phyloP scores from a whole-genome alignment of 78 protist species.

The Pelomyxa schiedti region DNA sequence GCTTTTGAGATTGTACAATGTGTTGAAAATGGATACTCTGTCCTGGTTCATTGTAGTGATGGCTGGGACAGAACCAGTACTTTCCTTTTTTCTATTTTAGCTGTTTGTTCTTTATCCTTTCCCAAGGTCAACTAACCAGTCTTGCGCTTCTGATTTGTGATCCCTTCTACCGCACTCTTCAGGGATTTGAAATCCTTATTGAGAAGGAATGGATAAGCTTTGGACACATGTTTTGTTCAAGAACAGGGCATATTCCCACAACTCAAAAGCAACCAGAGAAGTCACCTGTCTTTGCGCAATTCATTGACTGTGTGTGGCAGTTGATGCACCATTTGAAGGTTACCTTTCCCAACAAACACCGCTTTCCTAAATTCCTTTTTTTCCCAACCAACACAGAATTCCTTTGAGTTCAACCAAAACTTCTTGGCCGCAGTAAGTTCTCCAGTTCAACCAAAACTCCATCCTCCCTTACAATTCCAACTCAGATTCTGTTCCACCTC shows the following conservation, averaged over 20 bases:
- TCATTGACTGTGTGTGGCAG: constrained; percentile 82
- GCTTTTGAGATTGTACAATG: constrained; percentile 17
- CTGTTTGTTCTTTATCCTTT: background rate
- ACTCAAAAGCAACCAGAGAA: constrained; percentile 12
- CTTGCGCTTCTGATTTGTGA: constrained; percentile 65
- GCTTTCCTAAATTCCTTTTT: background rate
- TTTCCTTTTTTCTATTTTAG: constrained; percentile 1
- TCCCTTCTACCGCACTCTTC: constrained; percentile 72
- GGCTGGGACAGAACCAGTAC: constrained; percentile 95
- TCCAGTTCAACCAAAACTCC: no score
- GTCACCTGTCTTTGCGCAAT: constrained; percentile 85
- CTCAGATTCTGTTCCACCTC: constrained; percentile 27
- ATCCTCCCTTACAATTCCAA: no score
- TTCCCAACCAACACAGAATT: background rate
- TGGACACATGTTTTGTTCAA: constrained; percentile 68
- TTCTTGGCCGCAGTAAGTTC: no score
- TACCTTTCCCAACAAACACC: background rate
- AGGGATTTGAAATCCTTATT: constrained; percentile 67
- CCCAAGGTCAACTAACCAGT: constrained; percentile 32
- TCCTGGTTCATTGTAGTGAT: constrained; percentile 85
- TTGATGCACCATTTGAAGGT: constrained; percentile 2
- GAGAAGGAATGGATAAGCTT: constrained; percentile 69
- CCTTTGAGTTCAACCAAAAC: constrained; percentile 28
- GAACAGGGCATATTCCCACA: constrained; percentile 35
- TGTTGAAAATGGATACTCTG: constrained; percentile 2